phyloP scores from a whole-genome alignment of 768 basidiomycete species.

The Dendrothele bispora region DNA sequence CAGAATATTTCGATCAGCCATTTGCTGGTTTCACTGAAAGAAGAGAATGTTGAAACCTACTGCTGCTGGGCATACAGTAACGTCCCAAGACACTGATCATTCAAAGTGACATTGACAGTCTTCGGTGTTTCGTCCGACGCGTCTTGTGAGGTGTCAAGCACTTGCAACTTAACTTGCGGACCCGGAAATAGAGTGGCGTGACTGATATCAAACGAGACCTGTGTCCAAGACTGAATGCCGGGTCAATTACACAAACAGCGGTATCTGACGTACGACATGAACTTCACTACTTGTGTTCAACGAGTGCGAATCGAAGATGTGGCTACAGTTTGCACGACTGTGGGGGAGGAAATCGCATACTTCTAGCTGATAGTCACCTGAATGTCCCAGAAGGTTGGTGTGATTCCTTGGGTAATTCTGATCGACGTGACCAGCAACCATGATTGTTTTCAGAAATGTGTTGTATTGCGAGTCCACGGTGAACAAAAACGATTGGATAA shows the following conservation, averaged over 20 bases:
- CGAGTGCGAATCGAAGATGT: no score
- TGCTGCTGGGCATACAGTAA: conserved; percentile 45
- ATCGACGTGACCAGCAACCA: conserved; percentile 31
- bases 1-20: no score
- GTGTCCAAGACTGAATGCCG: no score
- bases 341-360: conserved; percentile 49
- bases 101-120: conserved; percentile 22
- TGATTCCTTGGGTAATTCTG: conserved; percentile 35
- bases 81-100: conserved; percentile 40
- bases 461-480: conserved; percentile 42
- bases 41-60: conserved; percentile 27
- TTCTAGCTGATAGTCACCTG: conserved; percentile 26
- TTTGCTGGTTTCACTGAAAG: no score
- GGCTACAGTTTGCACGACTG: conserved; percentile 27
- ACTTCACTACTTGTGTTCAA: no score
- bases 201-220: no score
- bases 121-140: no score
- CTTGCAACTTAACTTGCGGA: no score
- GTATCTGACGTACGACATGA: no score
- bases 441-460: conserved; percentile 35
- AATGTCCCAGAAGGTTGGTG: conserved; percentile 33
- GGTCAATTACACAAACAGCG: no score
- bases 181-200: no score
- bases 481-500: conserved; percentile 49
- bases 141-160: no score